Conservation (phyloP, 495 filamentous ascomycete species). For the Penicillium fimorum region DNA sequence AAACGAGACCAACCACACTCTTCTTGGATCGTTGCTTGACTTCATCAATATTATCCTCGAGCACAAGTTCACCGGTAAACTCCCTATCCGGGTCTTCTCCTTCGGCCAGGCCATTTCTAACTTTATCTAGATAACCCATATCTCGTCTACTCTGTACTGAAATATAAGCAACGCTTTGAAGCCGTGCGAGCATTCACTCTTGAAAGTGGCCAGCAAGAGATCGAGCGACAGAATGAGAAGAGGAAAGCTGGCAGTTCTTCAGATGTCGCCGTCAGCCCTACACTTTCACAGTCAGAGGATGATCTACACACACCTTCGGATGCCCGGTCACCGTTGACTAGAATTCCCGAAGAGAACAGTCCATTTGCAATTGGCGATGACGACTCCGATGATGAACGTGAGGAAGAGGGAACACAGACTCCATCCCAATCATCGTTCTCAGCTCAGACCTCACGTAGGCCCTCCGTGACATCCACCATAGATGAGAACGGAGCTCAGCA, state of each 20-base stretch:
- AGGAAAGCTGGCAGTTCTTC: slow-evolving; percentile 62
- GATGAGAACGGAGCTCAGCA: slow-evolving; percentile 87
- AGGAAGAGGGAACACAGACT: slow-evolving; percentile 53
- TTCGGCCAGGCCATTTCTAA: slow-evolving; percentile 6
- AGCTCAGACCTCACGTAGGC: slow-evolving; percentile 64
- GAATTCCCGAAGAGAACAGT: slow-evolving; percentile 77
- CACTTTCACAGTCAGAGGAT: slow-evolving; percentile 62
- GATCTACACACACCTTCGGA: slow-evolving; percentile 65
- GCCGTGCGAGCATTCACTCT: slow-evolving; percentile 88
- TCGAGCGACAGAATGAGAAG: slow-evolving; percentile 73
- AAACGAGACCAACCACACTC: slow-evolving; percentile 86
- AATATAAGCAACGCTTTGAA: slow-evolving; percentile 79
- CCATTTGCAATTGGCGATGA: slow-evolving; percentile 91
- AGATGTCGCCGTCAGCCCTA: slow-evolving; percentile 34
- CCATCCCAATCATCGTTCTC: slow-evolving; percentile 72
- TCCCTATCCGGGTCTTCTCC: slow-evolving; percentile 1
- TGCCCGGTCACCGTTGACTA: slow-evolving; percentile 60
- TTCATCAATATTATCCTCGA: slow-evolving; percentile 91
- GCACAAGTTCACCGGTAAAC: slow-evolving; percentile 80
- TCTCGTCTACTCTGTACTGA: slow-evolving; percentile 78
- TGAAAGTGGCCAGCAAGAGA: slow-evolving; percentile 92
- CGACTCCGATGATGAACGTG: slow-evolving; percentile 73
- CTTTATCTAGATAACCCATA: slow-evolving; percentile 66
- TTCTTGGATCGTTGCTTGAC: slow-evolving; percentile 81
- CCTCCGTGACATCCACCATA: slow-evolving; percentile 67